Evolutionary conservation across 2,329 filamentous ascomycete species (phyloP).

Genomic region (Colletotrichum caudatum): DNA sequence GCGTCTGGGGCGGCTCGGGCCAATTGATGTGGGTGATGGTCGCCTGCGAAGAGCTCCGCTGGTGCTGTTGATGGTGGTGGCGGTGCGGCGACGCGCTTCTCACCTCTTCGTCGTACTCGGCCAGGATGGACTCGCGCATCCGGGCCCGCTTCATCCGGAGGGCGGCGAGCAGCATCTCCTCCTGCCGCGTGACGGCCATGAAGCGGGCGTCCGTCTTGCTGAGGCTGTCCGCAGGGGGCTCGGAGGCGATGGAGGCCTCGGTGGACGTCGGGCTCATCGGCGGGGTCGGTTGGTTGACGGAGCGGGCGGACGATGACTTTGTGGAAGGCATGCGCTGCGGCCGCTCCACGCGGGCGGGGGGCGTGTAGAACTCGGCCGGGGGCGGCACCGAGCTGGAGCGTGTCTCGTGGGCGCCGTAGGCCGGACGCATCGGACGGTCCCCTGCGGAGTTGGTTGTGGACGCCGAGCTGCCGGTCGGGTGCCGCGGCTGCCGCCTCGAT

Average conservation of each 20-base stretch:
- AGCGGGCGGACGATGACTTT: slow-evolving; percentile 36
- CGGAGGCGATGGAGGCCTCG: slow-evolving; percentile 60
- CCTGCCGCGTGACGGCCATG: slow-evolving; percentile 69
- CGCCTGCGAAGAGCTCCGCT: slow-evolving; percentile 36
- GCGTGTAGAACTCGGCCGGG: slow-evolving; percentile 13
- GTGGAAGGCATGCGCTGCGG: slow-evolving; percentile 28
- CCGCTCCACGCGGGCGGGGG: slow-evolving; percentile 2
- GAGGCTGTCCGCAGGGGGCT: slow-evolving; percentile 52
- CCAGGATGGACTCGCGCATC: slow-evolving; percentile 63
- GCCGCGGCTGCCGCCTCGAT: slow-evolving; percentile 47
- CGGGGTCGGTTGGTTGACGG: slow-evolving; percentile 59
- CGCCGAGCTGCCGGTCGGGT: slow-evolving; percentile 52
- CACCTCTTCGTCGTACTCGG: slow-evolving; percentile 56
- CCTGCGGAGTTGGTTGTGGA: slow-evolving; percentile 53
- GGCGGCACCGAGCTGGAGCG: slow-evolving; percentile 55
- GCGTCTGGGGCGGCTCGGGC: slow-evolving; percentile 36
- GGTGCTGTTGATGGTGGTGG: slow-evolving; percentile 23
- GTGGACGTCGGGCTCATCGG: slow-evolving; percentile 65
- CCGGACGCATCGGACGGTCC: slow-evolving; percentile 49
- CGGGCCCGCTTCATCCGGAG: slow-evolving; percentile 67
- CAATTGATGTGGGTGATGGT: slow-evolving; percentile 38
- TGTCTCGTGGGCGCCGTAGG: slow-evolving; percentile 54
- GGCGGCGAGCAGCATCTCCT: slow-evolving; percentile 69
- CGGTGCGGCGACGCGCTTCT: slow-evolving; percentile 5
- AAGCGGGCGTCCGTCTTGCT: slow-evolving; percentile 57